A percentile compares a stretch with the other conserved stretches of the same genome.
Evolutionary conservation across 352 stramenopile species (phyloP).

Genomic region (Plasmopara muralis): DNA sequence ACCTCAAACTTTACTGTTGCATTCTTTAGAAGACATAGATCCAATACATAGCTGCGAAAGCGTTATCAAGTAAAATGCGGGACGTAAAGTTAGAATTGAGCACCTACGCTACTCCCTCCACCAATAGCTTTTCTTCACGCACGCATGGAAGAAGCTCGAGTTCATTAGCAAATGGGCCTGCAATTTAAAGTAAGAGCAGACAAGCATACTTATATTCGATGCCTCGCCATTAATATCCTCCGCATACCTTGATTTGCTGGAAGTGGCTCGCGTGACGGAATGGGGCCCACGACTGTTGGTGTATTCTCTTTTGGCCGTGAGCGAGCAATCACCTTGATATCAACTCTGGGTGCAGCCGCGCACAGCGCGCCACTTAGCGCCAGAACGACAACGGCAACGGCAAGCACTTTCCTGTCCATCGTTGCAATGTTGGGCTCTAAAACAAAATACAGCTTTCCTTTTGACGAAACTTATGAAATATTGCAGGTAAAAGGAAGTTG

Average conservation of each 20-base stretch:
- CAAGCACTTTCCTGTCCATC: slow-evolving; percentile 13
- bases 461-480: background rate
- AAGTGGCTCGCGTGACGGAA: slow-evolving; percentile 46
- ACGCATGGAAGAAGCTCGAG: slow-evolving; percentile 35
- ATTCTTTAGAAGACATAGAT: slow-evolving; percentile 58
- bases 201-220: background rate
- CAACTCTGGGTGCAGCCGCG: slow-evolving; percentile 38
- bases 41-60: slow-evolving; percentile 38
- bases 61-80: background rate
- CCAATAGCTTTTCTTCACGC: slow-evolving; percentile 31
- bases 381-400: slow-evolving; percentile 10
- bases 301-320: slow-evolving; percentile 12
- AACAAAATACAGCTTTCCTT: no score
- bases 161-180: slow-evolving; percentile 35
- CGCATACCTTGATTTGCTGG: slow-evolving; percentile 31
- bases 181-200: slow-evolving; percentile 1
- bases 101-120: slow-evolving; percentile 41
- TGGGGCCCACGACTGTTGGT: slow-evolving; percentile 16
- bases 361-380: slow-evolving; percentile 24
- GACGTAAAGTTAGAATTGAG: background rate
- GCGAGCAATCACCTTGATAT: slow-evolving; percentile 53
- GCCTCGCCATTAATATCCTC: slow-evolving; percentile 4
- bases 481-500: slow-evolving; percentile 8
- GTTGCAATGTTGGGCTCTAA: no score
- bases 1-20: slow-evolving; percentile 41